Evolutionary conservation across 768 basidiomycete genomes (phyloP).

Genomic region (Daedaleopsis sinensis): DNA sequence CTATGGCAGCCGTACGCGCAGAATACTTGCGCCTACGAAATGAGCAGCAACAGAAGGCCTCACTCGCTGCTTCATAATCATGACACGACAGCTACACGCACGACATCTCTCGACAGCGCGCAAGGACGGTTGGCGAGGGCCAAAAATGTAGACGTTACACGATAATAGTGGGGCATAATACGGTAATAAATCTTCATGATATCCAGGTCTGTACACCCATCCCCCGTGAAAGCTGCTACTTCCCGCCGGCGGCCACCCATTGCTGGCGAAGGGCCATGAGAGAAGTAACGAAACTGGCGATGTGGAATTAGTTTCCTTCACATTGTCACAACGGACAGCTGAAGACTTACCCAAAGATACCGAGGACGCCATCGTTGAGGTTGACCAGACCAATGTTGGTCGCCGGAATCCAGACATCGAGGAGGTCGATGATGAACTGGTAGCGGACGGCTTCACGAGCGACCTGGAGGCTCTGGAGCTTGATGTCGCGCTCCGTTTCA

Average conservation of each 20-base stretch:
- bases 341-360: constrained; percentile 75
- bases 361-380: constrained; percentile 84
- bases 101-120: too few relatives aligned
- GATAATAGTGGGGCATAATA: not conserved
- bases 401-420: constrained; percentile 92
- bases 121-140: too few relatives aligned
- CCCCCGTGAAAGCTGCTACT: constrained; percentile 16
- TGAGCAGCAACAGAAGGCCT: constrained; percentile 27
- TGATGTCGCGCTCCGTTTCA: constrained; percentile 65
- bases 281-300: constrained; percentile 67
- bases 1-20: constrained; percentile 70
- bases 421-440: constrained; percentile 82
- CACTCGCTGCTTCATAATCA: constrained; percentile 11
- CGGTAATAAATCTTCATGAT: not conserved
- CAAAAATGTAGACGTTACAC: not conserved
- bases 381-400: constrained; percentile 74
- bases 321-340: not conserved
- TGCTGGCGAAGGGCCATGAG: constrained; percentile 69
- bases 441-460: constrained; percentile 66
- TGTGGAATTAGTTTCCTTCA: constrained; percentile 8
- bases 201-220: constrained; percentile 1
- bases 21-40: constrained; percentile 75
- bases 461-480: constrained; percentile 58
- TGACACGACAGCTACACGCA: not conserved
- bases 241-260: constrained; percentile 55